phyloP scores from a whole-genome alignment of 768 basidiomycete genomes.

The Pleurotus tuoliensis region DNA sequence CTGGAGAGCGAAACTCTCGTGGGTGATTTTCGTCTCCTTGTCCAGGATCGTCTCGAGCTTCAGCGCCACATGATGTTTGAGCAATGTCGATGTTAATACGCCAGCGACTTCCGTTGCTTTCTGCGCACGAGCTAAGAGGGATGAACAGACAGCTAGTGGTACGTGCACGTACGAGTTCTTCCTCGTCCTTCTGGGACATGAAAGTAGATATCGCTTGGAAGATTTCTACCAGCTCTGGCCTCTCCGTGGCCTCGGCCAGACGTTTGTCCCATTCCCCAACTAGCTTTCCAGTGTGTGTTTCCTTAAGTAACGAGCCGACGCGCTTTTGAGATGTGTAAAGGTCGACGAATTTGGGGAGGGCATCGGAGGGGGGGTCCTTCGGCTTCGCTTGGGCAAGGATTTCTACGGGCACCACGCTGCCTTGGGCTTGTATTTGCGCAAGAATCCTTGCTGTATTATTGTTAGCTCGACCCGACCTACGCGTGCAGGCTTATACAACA shows the following conservation, averaged over 20 bases:
- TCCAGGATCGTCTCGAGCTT: conserved; percentile 91
- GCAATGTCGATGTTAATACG: conserved; percentile 77
- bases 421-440: conserved; percentile 64
- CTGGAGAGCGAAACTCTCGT: conserved; percentile 80
- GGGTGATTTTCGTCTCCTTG: conserved; percentile 84
- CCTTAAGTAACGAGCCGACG: conserved; percentile 78
- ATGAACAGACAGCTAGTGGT: neutral
- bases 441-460: conserved; percentile 71
- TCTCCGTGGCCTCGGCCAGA: conserved; percentile 46
- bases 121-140: conserved; percentile 33
- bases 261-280: conserved; percentile 81
- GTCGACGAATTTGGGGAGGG: conserved; percentile 64
- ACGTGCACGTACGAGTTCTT: conserved; percentile 69
- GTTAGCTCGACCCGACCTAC: conserved; percentile 1
- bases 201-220: conserved; percentile 68
- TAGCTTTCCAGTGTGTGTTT: conserved; percentile 81
- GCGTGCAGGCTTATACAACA: conserved; percentile 21
- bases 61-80: conserved; percentile 80
- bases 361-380: conserved; percentile 74
- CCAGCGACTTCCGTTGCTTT: conserved; percentile 76
- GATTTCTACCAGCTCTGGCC: conserved; percentile 80
- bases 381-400: conserved; percentile 75
- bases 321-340: conserved; percentile 58
- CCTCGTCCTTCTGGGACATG: conserved; percentile 86
- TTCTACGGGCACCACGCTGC: conserved; percentile 61